Percentiles rank a stretch among this genome's conserved stretches.
Conservation (phyloP, 2,329 filamentous ascomycete genomes). For the Teratosphaeriaceae sp. region DNA sequence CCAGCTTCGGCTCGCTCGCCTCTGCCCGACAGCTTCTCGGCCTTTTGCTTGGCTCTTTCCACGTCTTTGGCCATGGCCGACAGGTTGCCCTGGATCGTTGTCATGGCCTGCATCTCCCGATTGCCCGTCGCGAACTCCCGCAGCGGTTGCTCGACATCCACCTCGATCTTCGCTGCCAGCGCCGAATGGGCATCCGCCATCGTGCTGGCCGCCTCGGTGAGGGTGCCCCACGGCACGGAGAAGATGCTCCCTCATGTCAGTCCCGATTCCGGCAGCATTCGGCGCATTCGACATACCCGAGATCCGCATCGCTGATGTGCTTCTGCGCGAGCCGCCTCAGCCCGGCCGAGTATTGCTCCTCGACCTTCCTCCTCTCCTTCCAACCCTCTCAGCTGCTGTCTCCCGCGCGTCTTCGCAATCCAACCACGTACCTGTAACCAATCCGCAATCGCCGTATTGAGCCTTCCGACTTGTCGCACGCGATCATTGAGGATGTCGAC, state of each 20-base stretch:
- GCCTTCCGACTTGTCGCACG: conserved; percentile 74
- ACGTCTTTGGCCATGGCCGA: conserved; percentile 75
- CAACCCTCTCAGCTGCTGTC: conserved; percentile 7
- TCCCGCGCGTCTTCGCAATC: conserved; percentile 2
- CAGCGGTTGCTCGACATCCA: conserved; percentile 79
- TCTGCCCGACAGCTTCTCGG: conserved; percentile 77
- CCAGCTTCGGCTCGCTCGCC: conserved; percentile 67
- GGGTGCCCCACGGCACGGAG: conserved; percentile 80
- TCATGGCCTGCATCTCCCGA: conserved; percentile 71
- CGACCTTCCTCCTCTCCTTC: conserved; percentile 85
- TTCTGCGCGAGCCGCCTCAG: conserved; percentile 69
- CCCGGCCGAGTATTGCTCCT: conserved; percentile 80
- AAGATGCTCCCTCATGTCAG: conserved; percentile 61
- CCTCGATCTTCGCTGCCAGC: conserved; percentile 74
- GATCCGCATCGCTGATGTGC: conserved; percentile 57
- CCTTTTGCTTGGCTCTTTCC: conserved; percentile 74
- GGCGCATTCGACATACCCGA: conserved; percentile 63
- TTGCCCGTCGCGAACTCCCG: conserved; percentile 67
- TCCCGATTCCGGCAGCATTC: conserved; percentile 4
- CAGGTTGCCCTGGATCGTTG: conserved; percentile 75
- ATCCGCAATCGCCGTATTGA: conserved; percentile 89
- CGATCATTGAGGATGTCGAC: conserved; percentile 78
- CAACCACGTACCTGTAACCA: conserved; percentile 75
- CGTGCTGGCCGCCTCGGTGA: conserved; percentile 70
- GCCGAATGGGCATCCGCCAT: conserved; percentile 78